Conservation (phyloP, 106 monocot species). For the Apostasia shenzhenica region DNA sequence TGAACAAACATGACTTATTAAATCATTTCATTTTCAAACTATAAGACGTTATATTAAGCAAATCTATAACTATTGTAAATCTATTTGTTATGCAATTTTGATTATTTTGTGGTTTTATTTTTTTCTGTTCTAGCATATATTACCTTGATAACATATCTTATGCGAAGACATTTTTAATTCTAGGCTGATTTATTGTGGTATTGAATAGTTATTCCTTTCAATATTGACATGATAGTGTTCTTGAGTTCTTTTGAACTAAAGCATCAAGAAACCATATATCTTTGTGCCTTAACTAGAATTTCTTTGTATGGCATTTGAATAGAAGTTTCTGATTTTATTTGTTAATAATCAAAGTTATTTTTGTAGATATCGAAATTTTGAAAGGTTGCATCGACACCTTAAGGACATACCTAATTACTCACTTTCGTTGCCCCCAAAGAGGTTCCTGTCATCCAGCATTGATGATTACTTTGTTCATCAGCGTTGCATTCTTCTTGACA, state of each 20-base stretch:
- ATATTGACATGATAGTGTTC: too few relatives aligned
- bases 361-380: slow-evolving; percentile 93
- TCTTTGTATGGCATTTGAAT: background rate
- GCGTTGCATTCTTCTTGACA: slow-evolving; percentile 94
- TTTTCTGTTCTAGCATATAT: too few relatives aligned
- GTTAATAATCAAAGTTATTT: background rate
- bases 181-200: too few relatives aligned
- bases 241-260: background rate
- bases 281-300: background rate
- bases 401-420: slow-evolving; percentile 98
- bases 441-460: slow-evolving; percentile 91
- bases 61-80: too few relatives aligned
- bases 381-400: slow-evolving; percentile 84
- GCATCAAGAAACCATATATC: background rate
- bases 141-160: too few relatives aligned
- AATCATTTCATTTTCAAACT: too few relatives aligned
- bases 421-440: slow-evolving; percentile 93
- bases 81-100: too few relatives aligned
- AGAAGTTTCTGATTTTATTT: background rate
- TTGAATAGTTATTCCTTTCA: too few relatives aligned
- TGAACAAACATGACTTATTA: too few relatives aligned
- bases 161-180: too few relatives aligned
- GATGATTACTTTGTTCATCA: slow-evolving; percentile 97
- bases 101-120: too few relatives aligned
- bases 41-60: too few relatives aligned